Conservation (phyloP, 2,329 filamentous ascomycete genomes). For the Scytalidium sp. region DNA sequence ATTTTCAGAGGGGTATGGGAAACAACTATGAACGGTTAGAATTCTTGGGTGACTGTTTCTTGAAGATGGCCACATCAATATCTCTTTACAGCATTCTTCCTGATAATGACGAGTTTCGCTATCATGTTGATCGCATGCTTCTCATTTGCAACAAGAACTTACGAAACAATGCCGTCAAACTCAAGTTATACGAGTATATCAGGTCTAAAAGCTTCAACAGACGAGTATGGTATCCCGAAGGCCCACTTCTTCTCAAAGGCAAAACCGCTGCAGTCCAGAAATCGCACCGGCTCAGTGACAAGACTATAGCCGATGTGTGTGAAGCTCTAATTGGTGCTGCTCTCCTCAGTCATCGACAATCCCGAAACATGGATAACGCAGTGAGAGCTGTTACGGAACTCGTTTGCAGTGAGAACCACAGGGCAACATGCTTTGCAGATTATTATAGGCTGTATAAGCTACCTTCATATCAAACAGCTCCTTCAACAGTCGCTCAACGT, state of each 20-base stretch:
- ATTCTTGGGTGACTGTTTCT: slow-evolving; percentile 87
- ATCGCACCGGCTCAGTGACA: slow-evolving; percentile 73
- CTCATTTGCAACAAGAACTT: slow-evolving; percentile 91
- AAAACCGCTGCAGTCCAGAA: slow-evolving; percentile 56
- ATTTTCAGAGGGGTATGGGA: slow-evolving; percentile 82
- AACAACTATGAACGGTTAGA: slow-evolving; percentile 94
- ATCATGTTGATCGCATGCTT: slow-evolving; percentile 87
- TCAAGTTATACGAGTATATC: slow-evolving; percentile 70
- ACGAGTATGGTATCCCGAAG: slow-evolving; percentile 80
- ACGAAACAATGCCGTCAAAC: slow-evolving; percentile 69
- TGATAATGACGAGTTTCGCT: slow-evolving; percentile 77
- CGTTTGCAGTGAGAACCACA: slow-evolving; percentile 67
- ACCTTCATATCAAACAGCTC: slow-evolving; percentile 67
- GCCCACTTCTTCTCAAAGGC: slow-evolving; percentile 69
- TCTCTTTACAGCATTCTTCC: slow-evolving; percentile 76
- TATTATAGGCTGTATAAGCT: slow-evolving; percentile 68
- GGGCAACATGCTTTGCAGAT: slow-evolving; percentile 65
- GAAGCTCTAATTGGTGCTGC: slow-evolving; percentile 92
- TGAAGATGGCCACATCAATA: slow-evolving; percentile 95
- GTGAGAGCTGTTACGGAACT: slow-evolving; percentile 65
- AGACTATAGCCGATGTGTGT: slow-evolving; percentile 90
- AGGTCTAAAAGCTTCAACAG: slow-evolving; percentile 80
- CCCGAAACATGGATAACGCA: slow-evolving; percentile 51
- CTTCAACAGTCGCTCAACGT: slow-evolving; percentile 62
- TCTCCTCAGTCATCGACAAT: slow-evolving; percentile 46